Base-by-base conservation (phyloP, 2,329 filamentous ascomycete genomes). In the Phoma sp. region DNA sequence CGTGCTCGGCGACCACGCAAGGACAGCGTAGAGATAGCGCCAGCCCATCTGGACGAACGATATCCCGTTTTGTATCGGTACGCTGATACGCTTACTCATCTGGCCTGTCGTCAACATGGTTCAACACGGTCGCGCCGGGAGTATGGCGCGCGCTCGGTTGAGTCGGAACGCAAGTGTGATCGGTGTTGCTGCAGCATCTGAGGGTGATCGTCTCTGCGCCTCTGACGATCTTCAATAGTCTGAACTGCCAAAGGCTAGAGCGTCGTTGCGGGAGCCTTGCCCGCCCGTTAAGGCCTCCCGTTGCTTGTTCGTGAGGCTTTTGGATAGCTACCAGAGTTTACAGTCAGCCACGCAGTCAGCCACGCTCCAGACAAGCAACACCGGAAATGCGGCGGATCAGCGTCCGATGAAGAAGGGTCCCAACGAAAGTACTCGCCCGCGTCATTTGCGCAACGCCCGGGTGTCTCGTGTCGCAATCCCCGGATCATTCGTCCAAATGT, bases 181-280 rank as follows among this genome's bases (percentile, higher is more conserved):
- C 36, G 41, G 35, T 50, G 29, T 35, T 18, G 18, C 9, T 48
- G 37, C 41, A 37, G 24, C 46, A 48, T 49, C 35, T 49, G 32
- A 22, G 32, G 30, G 45, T 42, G 30, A 48, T 42, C 41, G 30
- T 32, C 40, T 35, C 29, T 35, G 40, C 40, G 40, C 35, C 13
- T 23, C 7, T 22, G 56, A 33, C 39, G 56, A 52, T 59, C 47
- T 46, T 54, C 47, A 25, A 59, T 59, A 59, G 53, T 45, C 37
- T 46, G 30, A 32, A n/a, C 14, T 8, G 30, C 27, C 44, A 44
- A 23, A 27, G 22, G 14, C 33, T 8, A 10, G 10, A 14, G 35
- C 7, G 7, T 44, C 29, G n/a, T 18, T 13, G 35, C 47, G 33
- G 41, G 41, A 58, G 45, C 45, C 42, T 56, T 33, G 46, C 22